phyloP scores from a whole-genome alignment of 345 rosid species.

The Dipteronia dyeriana region DNA sequence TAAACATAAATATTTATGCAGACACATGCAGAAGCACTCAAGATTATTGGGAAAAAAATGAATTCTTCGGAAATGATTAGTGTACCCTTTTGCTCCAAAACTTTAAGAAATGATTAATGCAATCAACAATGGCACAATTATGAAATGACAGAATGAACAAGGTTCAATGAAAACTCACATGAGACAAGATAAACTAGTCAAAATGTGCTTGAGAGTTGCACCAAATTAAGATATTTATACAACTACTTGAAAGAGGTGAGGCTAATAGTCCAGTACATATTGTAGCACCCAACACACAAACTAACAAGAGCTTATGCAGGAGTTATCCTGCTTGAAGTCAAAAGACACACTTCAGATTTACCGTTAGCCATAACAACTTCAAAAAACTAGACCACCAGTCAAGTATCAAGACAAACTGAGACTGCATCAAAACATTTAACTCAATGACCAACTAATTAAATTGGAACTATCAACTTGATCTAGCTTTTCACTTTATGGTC shows the following conservation, averaged over 20 bases:
- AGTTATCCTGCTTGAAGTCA: neutral
- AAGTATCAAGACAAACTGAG: no score
- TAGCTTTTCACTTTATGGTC: neutral
- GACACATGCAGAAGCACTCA: neutral
- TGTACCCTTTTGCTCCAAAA: neutral
- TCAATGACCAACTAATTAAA: neutral
- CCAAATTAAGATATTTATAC: neutral
- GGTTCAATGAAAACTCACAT: neutral
- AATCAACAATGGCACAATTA: neutral
- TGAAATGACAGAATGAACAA: neutral
- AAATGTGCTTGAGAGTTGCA: neutral
- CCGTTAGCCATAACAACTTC: neutral
- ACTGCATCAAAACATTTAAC: neutral
- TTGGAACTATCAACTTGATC: slow-evolving; percentile 1
- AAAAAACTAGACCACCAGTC: neutral
- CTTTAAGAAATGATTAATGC: neutral
- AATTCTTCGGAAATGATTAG: neutral
- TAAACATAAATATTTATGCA: slow-evolving; percentile 12
- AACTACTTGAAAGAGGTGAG: neutral
- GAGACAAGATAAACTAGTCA: neutral
- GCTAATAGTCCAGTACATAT: neutral
- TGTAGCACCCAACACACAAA: neutral
- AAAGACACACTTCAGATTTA: neutral
- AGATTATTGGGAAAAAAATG: neutral
- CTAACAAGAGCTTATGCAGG: neutral